phyloP scores from a whole-genome alignment of 164 flowering plant species.

The Aristolochia californica region DNA sequence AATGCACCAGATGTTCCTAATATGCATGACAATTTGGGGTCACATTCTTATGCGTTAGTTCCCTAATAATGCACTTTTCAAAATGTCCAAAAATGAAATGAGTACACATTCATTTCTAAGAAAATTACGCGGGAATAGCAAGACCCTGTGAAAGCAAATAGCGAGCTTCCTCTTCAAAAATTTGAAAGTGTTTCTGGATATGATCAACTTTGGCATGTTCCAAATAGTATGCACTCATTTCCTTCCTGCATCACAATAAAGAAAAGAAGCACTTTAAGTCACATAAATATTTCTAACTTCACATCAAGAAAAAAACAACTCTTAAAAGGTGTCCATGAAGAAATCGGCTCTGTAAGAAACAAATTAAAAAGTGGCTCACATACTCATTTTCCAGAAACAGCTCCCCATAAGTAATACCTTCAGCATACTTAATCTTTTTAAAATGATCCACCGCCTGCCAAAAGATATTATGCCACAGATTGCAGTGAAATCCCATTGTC shows the following conservation, averaged over 20 bases:
- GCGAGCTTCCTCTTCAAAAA: slow-evolving; percentile 83
- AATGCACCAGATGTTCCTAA: too few relatives aligned
- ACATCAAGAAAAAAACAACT: neutral
- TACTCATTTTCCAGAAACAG: slow-evolving; percentile 95
- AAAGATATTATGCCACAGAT: slow-evolving; percentile 1
- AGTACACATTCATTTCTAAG: neutral
- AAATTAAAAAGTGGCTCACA: slow-evolving; percentile 6
- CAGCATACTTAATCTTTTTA: slow-evolving; percentile 83
- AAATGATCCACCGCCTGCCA: slow-evolving; percentile 95
- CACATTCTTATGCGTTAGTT: too few relatives aligned
- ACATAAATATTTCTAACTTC: too few relatives aligned
- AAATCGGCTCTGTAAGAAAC: too few relatives aligned
- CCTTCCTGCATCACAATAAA: slow-evolving; percentile 54
- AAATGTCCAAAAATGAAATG: too few relatives aligned
- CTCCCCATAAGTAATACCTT: slow-evolving; percentile 95
- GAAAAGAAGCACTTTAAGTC: too few relatives aligned
- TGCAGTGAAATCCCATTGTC: too few relatives aligned
- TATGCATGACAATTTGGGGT: too few relatives aligned
- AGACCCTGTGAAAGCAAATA: slow-evolving; percentile 68
- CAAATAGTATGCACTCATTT: slow-evolving; percentile 92
- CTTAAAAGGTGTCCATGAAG: too few relatives aligned
- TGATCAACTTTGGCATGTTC: slow-evolving; percentile 80
- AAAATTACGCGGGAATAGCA: slow-evolving; percentile 86
- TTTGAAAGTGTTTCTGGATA: slow-evolving; percentile 69
- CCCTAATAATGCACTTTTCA: too few relatives aligned